Percentiles rank a stretch among this genome's conserved stretches.
phyloP scores from a whole-genome alignment of 495 filamentous ascomycete species.

The Talaromyces proteolyticus region DNA sequence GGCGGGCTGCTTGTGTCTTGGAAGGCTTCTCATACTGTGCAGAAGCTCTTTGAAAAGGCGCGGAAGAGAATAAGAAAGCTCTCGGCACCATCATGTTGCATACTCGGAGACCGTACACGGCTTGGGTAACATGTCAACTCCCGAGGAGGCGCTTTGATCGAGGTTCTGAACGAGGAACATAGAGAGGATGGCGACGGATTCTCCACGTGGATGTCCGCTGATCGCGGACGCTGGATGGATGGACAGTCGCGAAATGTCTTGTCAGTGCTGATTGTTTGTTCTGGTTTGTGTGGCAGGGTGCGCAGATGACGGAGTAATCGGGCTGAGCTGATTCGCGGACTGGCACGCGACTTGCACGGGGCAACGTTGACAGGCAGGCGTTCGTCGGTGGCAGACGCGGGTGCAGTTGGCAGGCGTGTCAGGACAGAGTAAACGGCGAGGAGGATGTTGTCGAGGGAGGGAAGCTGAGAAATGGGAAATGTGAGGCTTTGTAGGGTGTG shows the following conservation, averaged over 20 bases:
- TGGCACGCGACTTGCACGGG: neutral
- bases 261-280: neutral
- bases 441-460: neutral
- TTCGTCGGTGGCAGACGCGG: neutral
- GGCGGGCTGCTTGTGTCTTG: neutral
- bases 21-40: constrained; percentile 1
- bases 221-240: neutral
- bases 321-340: neutral
- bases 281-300: neutral
- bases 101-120: constrained; percentile 3
- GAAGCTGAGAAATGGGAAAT: neutral
- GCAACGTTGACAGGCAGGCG: too few species aligned
- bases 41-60: constrained; percentile 17
- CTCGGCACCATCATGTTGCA: constrained; percentile 42
- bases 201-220: neutral
- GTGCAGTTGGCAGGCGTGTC: neutral
- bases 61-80: constrained; percentile 34
- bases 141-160: constrained; percentile 44
- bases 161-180: constrained; percentile 44
- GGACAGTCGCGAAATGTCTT: too few species aligned
- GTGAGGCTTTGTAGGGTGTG: too few species aligned
- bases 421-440: too few species aligned
- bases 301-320: neutral
- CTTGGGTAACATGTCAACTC: constrained; percentile 17
- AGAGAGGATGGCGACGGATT: neutral